phyloP scores from a whole-genome alignment of 768 basidiomycete species.

The Rhodocollybia butyracea region DNA sequence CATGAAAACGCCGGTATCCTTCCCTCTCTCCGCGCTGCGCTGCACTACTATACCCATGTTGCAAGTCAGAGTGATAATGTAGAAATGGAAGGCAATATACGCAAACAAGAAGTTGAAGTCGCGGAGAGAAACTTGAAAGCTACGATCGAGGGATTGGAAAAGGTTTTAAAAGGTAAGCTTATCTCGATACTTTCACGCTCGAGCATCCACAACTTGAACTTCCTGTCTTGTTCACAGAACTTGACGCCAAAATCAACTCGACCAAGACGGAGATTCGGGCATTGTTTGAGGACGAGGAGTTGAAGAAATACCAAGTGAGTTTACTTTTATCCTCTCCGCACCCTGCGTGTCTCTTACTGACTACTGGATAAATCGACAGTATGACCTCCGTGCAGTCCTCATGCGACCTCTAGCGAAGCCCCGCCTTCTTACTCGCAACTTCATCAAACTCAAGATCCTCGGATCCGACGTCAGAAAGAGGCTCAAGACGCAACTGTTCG shows the following conservation, averaged over 20 bases:
- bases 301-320: neutral
- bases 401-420: neutral
- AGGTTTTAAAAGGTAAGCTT: neutral
- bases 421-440: neutral
- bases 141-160: neutral
- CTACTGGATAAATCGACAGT: neutral
- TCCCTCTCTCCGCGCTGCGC: neutral
- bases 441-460: neutral
- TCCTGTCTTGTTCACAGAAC: neutral
- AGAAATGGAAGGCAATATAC: neutral
- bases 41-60: constrained; percentile 1
- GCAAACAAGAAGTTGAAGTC: neutral
- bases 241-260: neutral
- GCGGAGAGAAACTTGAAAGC: neutral
- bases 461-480: neutral
- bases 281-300: neutral
- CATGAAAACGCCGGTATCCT: neutral
- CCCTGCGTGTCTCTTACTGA: neutral
- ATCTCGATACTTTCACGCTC: neutral
- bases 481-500: neutral
- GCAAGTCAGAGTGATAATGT: neutral
- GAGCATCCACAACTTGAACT: too few species aligned
- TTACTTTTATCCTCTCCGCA: neutral
- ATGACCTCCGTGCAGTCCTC: constrained; percentile 1
- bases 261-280: neutral